A percentile compares a stretch with the other conserved stretches of the same genome.
Evolutionary conservation across 495 filamentous ascomycete genomes (phyloP).

Genomic region (Penicillium bovifimosum): DNA sequence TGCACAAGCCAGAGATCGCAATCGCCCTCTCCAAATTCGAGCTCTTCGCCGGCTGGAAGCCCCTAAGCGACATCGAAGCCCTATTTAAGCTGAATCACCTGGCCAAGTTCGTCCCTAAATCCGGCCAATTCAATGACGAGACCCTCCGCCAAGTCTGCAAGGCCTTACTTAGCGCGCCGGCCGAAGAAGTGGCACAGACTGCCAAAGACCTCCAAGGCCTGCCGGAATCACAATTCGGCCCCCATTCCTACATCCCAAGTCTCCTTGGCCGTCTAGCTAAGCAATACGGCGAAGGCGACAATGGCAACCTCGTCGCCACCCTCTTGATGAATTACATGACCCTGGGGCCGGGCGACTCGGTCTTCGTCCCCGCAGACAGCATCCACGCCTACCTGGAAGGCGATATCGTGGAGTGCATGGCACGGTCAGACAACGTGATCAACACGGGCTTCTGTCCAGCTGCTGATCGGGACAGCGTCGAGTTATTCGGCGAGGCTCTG

Average conservation of each 20-base stretch:
- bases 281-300: constrained; percentile 53
- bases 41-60: constrained; percentile 73
- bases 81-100: constrained; percentile 55
- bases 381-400: constrained; percentile 76
- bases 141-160: constrained; percentile 55
- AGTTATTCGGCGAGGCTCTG: constrained; percentile 55
- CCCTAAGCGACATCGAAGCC: constrained; percentile 51
- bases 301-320: constrained; percentile 60
- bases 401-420: constrained; percentile 84
- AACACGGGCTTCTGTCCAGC: constrained; percentile 70
- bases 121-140: constrained; percentile 51
- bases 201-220: constrained; percentile 45
- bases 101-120: constrained; percentile 46
- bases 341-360: constrained; percentile 57
- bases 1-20: constrained; percentile 82
- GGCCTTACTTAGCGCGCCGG: constrained; percentile 49
- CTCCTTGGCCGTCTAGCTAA: constrained; percentile 58
- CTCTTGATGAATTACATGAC: constrained; percentile 69
- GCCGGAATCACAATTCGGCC: constrained; percentile 45
- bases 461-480: constrained; percentile 54
- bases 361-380: constrained; percentile 72
- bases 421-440: constrained; percentile 72
- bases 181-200: constrained; percentile 44
- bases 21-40: constrained; percentile 72
- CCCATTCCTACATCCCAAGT: constrained; percentile 53